Evolutionary conservation across 1,284 basidiomycete species (phyloP), one percentile per base, ranked within the genome.

Genomic region (Malassezia sympodialis): DNA sequence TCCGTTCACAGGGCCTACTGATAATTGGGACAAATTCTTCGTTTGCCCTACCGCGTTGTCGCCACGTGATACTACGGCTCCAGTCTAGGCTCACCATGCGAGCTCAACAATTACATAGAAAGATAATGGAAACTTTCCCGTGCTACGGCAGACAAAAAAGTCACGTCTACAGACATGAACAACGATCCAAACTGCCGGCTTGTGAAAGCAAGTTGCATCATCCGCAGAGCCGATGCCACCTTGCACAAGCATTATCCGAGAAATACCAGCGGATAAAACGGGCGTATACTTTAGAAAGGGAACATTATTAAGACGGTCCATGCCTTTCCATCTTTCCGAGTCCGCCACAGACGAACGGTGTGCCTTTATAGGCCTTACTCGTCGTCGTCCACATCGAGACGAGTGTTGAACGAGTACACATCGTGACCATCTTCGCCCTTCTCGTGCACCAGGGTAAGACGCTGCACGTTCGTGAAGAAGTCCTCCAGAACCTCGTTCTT

Each of bases 401-500:
- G 68, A 27, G 65, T 68, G 56, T 66, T 59, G 72, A 74, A 73
- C 53, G 63, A 60, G 67, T 69, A 74, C 43, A 68, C 56, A 51
- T 72, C 67, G 56, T 63, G 60, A 52, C 66, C 72, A 17, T 67
- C 65, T 12, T 55, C 77, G 52, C 56, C 61, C 69, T 73, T 73
- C 65, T 73, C 79, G 68, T 80, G 79, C 15, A 80, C 77, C 42
- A 80, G 76, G 37, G 79, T 80, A 48, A 80, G 72, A 32, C 78
- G 73, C 58, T 79, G 76, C 35, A 80, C 63, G 56, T 79, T 78
- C 40, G 75, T 76, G 50, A 80, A 66, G 72, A 80, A 79, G 76
- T 80, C 76, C 65, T 80, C 79, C 23, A 78, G 66, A 40, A 75
- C 72, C 50, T 76, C 72, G 69, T 80, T 77, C 75, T 78, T 79